Evolutionary conservation across 495 filamentous ascomycete genomes (phyloP), one percentile per base, ranked within the genome.

Genomic region (Bathelium albidoporum): DNA sequence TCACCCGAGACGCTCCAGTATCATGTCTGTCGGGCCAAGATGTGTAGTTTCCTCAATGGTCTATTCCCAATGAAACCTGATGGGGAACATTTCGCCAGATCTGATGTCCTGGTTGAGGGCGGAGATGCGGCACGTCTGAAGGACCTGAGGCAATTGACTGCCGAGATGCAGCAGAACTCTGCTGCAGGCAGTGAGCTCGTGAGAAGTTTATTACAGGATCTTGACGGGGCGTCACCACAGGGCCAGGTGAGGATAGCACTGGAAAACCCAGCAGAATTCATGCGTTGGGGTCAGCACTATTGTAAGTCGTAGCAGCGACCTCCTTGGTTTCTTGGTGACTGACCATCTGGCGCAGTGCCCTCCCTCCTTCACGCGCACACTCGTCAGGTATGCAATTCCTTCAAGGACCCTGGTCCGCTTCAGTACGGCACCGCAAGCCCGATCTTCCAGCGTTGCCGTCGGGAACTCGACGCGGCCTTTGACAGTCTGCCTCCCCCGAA

Each of bases 391-490:
- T 63, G 61, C 32, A 63, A 63, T 31, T 63, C 61, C 32, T 63
- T 63, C 52, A 63, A 63, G 28, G 61, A 63, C 49, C 31, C 61
- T 1, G 61, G 61, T 10, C 61, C 61, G 29, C 52, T 63, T 4
- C 44, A 55, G n/a, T 63, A 63, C 10, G 61, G 61, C 14, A 39
- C 49, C 18, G 31, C 53, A 2, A 58, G 44, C n/a, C 61, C 61
- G 16, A 18, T 63, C 44, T 63, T 63, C 32, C 24, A 58, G 16
- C 28, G 52, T 12, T 63, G 61, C 61, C 43, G 61, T 10, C 44
- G 59, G 18, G 44, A 55, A 36, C 61, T 63, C 5, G 49, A 63
- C 49, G 61, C 59, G 4, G 41, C 52, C 7, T 63, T 63, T 31
- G 61, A 63, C 39, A 34, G 34, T 31, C 61, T 63, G 3, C 61